These are phyloP conservation scores for Paulownia fortunei DNA, from an alignment of 257 asterid genomes.

Conservation along the genomic window DNA sequence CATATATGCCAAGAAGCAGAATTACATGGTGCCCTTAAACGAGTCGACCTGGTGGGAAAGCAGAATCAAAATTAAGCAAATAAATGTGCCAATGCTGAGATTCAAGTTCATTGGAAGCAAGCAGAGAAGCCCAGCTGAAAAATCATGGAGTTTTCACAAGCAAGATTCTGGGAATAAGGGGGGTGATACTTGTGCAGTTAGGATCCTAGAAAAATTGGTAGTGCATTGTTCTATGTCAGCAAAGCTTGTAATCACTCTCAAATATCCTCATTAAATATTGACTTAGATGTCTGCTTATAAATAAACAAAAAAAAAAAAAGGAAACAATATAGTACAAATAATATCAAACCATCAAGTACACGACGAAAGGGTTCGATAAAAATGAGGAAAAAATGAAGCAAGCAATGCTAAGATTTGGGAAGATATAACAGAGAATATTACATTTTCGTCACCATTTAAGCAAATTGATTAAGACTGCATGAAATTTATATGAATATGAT, in stretches of 20 bases:
- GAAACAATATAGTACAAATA: background rate
- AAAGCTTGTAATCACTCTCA: conserved; percentile 19
- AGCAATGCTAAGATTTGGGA: conserved; percentile 16
- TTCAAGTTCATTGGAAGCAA: background rate
- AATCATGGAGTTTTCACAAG: background rate
- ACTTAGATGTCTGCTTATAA: conserved; percentile 14
- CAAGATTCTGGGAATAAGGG: conserved; percentile 19
- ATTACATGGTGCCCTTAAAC: background rate
- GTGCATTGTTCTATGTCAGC: conserved; percentile 28
- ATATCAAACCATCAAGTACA: conserved; percentile 1
- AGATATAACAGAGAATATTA: background rate
- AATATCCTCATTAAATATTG: background rate
- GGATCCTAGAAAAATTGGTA: conserved; percentile 11
- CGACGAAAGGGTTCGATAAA: conserved; percentile 25
- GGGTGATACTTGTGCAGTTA: conserved; percentile 31
- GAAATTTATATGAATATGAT: conserved; percentile 4
- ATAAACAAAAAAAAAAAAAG: background rate
- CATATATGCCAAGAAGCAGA: conserved; percentile 8
- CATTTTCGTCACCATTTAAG: background rate
- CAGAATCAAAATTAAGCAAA: conserved; percentile 8
- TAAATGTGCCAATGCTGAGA: background rate
- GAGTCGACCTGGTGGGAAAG: background rate
- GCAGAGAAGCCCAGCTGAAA: conserved; percentile 17
- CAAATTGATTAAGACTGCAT: background rate
- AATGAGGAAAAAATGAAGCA: conserved; percentile 24